Percentiles rank a stretch among this genome's conserved stretches.
phyloP scores from a whole-genome alignment of 495 filamentous ascomycete species.

The Hypoxylon intermedium region DNA sequence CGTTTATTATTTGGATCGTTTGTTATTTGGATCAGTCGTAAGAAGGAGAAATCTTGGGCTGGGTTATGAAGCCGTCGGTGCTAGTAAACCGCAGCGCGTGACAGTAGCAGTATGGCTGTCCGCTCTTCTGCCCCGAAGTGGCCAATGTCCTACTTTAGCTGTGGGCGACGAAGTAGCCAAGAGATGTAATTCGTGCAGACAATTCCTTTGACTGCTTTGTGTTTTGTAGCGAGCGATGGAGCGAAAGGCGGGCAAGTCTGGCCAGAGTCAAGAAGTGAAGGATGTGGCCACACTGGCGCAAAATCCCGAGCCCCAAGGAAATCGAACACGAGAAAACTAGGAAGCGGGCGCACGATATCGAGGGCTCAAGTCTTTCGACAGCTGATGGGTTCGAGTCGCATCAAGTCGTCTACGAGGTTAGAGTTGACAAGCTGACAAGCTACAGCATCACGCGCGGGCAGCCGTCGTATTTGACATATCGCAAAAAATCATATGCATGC shows the following conservation, averaged over 20 bases:
- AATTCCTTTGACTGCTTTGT: conserved; percentile 10
- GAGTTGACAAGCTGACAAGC: conserved; percentile 1
- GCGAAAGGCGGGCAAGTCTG: conserved; percentile 19
- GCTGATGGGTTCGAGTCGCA: conserved; percentile 17
- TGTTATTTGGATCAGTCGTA: too few species aligned
- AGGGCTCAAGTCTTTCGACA: conserved; percentile 1
- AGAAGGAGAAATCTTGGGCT: conserved; percentile 3
- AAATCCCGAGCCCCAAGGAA: conserved; percentile 1
- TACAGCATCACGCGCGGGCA: conserved; percentile 19
- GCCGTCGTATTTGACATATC: conserved; percentile 33
- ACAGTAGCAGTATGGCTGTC: background rate
- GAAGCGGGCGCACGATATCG: conserved; percentile 11
- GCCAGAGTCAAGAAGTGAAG: conserved; percentile 20
- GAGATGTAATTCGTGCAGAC: conserved; percentile 1
- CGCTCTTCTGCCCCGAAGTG: conserved; percentile 14
- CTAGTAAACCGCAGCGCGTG: conserved; percentile 10
- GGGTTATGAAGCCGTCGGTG: background rate
- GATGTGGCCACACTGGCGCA: conserved; percentile 32
- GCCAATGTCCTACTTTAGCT: background rate
- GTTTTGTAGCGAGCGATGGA: conserved; percentile 17
- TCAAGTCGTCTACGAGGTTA: conserved; percentile 12
- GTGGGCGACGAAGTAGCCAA: background rate
- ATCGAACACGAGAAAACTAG: background rate
- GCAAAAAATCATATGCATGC: conserved; percentile 29
- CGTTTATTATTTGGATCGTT: background rate